phyloP scores from a whole-genome alignment of 2,329 filamentous ascomycete species.

The Aschersonia sp. region DNA sequence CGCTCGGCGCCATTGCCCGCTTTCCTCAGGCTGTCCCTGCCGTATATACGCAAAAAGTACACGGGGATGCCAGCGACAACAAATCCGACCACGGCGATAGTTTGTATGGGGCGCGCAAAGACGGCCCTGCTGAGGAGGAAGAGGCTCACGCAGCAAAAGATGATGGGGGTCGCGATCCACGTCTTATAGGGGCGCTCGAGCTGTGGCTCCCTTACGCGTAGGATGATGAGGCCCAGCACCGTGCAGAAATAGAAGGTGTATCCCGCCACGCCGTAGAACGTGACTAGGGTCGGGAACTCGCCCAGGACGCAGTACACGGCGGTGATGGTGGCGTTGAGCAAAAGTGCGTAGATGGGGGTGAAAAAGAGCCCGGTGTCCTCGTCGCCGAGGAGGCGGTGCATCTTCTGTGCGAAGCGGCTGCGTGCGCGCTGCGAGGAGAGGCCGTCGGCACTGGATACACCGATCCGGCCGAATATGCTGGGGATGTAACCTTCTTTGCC shows the following conservation, averaged over 20 bases:
- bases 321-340: conserved; percentile 66
- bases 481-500: conserved; percentile 94
- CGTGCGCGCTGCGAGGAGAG: conserved; percentile 31
- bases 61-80: conserved; percentile 72
- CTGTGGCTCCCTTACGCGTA: conserved; percentile 74
- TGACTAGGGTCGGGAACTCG: conserved; percentile 82
- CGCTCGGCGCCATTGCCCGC: conserved; percentile 20
- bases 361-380: conserved; percentile 71
- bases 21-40: conserved; percentile 38
- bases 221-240: conserved; percentile 80
- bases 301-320: conserved; percentile 68
- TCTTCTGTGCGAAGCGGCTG: conserved; percentile 41
- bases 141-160: conserved; percentile 94
- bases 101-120: conserved; percentile 84
- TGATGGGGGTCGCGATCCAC: conserved; percentile 94
- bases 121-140: conserved; percentile 82
- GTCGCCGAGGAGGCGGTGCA: conserved; percentile 57
- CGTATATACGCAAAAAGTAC: conserved; percentile 74
- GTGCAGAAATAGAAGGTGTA: conserved; percentile 97
- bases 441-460: conserved; percentile 20
- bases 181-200: conserved; percentile 86
- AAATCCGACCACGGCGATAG: conserved; percentile 72
- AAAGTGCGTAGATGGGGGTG: conserved; percentile 85
- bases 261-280: conserved; percentile 93
- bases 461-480: conserved; percentile 67